A percentile compares a stretch with the other conserved stretches of the same genome.
phyloP scores from a whole-genome alignment of 805 yeast species.

The Wilhelminamyces savonicus region DNA sequence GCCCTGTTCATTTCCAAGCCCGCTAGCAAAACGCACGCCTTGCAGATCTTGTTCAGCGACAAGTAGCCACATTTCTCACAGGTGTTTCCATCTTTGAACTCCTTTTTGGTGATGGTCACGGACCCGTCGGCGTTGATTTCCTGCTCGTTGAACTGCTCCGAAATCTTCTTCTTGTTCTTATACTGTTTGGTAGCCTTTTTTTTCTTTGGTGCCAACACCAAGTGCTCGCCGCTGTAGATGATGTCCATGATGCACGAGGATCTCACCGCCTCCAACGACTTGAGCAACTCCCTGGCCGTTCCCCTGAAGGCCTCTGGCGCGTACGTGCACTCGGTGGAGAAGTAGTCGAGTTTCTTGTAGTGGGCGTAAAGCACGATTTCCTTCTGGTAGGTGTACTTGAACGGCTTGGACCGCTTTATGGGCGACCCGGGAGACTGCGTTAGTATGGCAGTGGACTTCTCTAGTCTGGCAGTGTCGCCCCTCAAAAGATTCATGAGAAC shows the following conservation, averaged over 20 bases:
- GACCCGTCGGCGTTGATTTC: conserved; percentile 61
- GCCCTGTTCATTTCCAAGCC: conserved; percentile 79
- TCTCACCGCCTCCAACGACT: conserved; percentile 81
- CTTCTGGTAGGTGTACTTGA: conserved; percentile 93
- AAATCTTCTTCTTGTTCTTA: conserved; percentile 20
- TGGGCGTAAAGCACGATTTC: conserved; percentile 97
- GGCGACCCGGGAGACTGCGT: conserved; percentile 84
- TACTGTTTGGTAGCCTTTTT: conserved; percentile 31
- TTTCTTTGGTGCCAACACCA: conserved; percentile 57
- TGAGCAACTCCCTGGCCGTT: conserved; percentile 88
- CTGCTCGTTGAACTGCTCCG: conserved; percentile 26
- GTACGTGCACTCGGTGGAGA: conserved; percentile 95
- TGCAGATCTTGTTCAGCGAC: conserved; percentile 82
- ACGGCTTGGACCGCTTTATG: conserved; percentile 89
- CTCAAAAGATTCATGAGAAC: conserved; percentile 89
- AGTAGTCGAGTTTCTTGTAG: conserved; percentile 89
- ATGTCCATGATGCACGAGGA: conserved; percentile 94
- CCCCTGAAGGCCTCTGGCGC: conserved; percentile 99
- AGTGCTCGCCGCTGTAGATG: conserved; percentile 87
- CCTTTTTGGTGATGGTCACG: conserved; percentile 33
- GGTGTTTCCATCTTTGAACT: conserved; percentile 55
- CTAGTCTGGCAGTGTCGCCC: conserved; percentile 94
- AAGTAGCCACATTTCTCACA: conserved; percentile 91
- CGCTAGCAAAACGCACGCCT: conserved; percentile 84
- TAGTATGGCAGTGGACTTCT: conserved; percentile 77